Evolutionary conservation across 345 rosid genomes (phyloP).

Genomic region (Boechera divaricarpa): DNA sequence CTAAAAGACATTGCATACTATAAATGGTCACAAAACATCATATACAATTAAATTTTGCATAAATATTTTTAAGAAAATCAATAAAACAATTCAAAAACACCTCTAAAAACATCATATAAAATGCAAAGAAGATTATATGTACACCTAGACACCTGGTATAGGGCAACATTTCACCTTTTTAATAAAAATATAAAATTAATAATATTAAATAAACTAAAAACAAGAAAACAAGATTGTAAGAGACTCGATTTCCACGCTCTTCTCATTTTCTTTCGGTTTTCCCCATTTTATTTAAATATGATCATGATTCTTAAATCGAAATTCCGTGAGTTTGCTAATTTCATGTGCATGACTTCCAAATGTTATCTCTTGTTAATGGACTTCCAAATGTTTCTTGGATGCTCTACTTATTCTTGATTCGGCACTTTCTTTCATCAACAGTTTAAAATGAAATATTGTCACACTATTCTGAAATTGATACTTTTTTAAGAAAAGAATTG

Average conservation of each 20-base stretch:
- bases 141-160: too few species aligned
- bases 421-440: neutral
- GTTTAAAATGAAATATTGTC: neutral
- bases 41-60: neutral
- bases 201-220: constrained; percentile 9
- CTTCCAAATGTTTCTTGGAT: constrained; percentile 14
- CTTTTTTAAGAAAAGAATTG: neutral
- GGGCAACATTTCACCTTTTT: neutral
- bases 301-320: constrained; percentile 3
- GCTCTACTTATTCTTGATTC: constrained; percentile 16
- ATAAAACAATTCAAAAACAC: neutral
- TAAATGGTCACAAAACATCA: neutral
- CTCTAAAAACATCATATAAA: neutral
- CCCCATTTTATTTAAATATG: neutral
- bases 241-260: constrained; percentile 34
- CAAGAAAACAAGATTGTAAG: constrained; percentile 27
- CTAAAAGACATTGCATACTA: neutral
- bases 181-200: neutral
- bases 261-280: constrained; percentile 19
- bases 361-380: constrained; percentile 4
- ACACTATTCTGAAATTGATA: neutral
- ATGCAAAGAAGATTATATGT: neutral
- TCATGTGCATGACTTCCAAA: constrained; percentile 42
- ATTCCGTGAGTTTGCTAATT: constrained; percentile 16
- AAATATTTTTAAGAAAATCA: neutral